Conservation (phyloP, 768 basidiomycete species). For the Stropharia rugosoannulata region DNA sequence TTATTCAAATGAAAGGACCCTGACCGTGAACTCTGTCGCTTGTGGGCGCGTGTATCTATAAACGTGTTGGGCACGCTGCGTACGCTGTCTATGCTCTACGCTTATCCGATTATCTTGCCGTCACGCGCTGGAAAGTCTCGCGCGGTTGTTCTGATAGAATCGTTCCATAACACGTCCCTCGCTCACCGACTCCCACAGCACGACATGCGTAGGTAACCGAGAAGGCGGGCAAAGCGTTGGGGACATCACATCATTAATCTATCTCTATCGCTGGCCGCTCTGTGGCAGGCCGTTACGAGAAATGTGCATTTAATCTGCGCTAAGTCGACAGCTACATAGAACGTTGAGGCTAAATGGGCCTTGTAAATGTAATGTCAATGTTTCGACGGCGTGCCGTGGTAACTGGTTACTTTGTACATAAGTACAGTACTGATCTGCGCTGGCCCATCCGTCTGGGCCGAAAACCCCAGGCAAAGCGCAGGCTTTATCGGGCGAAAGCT, state of each 20-base stretch:
- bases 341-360: no score
- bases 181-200: neutral
- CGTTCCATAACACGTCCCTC: neutral
- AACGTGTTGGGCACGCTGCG: neutral
- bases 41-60: neutral
- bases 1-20: neutral
- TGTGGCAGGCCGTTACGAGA: no score
- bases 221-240: neutral
- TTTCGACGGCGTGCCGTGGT: no score
- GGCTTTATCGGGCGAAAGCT: no score
- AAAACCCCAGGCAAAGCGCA: no score
- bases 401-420: no score
- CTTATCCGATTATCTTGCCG: neutral
- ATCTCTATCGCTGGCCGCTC: no score
- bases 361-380: no score
- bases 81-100: neutral
- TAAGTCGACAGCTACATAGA: no score
- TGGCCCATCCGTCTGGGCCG: no score
- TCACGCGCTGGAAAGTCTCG: neutral
- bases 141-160: neutral
- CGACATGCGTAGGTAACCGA: neutral
- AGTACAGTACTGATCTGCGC: no score
- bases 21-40: neutral
- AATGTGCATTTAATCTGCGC: no score
- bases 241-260: neutral